These are phyloP conservation scores for Chondrus crispus DNA, from an alignment of 23 red algal genomes.

Conservation along the genomic window DNA sequence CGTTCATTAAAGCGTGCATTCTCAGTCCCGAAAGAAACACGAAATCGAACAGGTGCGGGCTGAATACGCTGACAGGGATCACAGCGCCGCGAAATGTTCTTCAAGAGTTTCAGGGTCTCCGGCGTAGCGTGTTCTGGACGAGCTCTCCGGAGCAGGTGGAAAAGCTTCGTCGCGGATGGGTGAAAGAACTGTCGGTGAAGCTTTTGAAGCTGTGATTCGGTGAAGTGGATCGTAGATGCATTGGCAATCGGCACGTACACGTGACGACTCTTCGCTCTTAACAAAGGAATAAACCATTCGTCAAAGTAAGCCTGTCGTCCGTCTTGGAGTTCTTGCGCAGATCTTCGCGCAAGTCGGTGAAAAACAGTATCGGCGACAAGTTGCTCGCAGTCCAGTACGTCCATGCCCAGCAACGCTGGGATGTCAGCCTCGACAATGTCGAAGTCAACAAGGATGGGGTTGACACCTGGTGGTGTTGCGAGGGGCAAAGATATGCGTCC, in stretches of 20 bases:
- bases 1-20: no score
- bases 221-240: neutral
- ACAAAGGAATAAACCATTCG: neutral
- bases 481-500: neutral
- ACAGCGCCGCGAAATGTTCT: no score
- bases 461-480: neutral
- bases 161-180: neutral
- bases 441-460: neutral
- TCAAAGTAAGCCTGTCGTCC: neutral
- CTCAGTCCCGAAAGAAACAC: no score
- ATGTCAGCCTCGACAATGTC: slow-evolving; percentile 9
- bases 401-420: neutral
- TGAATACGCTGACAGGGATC: no score
- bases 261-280: neutral
- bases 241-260: neutral
- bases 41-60: no score
- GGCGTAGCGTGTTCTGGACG: neutral
- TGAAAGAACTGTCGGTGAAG: slow-evolving; percentile 24
- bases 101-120: neutral
- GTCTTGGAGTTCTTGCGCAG: neutral
- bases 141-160: neutral
- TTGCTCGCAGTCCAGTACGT: neutral
- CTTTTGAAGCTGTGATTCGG: neutral
- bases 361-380: neutral
- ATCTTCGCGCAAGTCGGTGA: neutral